These are phyloP conservation scores for Alternaria brassicae DNA, from an alignment of 2,329 filamentous ascomycete species.

Conservation along the genomic window DNA sequence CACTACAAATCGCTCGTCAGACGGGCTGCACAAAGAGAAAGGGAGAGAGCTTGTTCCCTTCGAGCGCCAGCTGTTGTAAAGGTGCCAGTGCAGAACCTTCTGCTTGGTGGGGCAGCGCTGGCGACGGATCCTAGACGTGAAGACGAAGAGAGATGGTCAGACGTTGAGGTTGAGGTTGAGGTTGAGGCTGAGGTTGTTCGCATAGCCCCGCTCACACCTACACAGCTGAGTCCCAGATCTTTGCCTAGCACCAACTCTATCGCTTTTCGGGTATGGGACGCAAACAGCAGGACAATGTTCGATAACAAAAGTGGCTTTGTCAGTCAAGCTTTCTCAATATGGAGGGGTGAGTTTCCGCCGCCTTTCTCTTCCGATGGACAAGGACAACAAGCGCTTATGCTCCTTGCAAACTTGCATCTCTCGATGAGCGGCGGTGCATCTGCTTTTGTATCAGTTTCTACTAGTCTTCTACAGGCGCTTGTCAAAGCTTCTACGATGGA, in stretches of 20 bases:
- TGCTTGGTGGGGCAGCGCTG: neutral
- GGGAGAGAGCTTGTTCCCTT: neutral
- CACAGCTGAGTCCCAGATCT: neutral
- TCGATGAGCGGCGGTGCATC: conserved; percentile 10
- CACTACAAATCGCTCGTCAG: conserved; percentile 1
- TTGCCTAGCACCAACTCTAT: neutral
- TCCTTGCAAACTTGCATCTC: too few species aligned
- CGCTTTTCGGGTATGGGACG: too few species aligned
- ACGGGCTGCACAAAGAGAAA: neutral
- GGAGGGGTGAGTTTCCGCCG: too few species aligned
- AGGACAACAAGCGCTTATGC: too few species aligned
- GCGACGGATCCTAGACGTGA: neutral
- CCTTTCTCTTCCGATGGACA: too few species aligned
- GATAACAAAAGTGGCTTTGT: too few species aligned
- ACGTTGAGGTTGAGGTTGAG: neutral
- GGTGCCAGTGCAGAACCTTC: fast-evolving
- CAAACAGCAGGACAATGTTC: too few species aligned
- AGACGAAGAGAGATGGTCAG: neutral
- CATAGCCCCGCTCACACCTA: neutral
- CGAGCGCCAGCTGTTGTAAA: neutral
- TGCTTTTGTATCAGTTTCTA: conserved; percentile 8
- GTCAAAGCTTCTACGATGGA: conserved; percentile 12
- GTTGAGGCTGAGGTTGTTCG: neutral
- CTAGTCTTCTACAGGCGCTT: conserved; percentile 10
- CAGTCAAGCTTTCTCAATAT: too few species aligned